These are phyloP conservation scores for Ascochyta clinopodiicola DNA, from an alignment of 2,329 filamentous ascomycete genomes.

Conservation along the genomic window DNA sequence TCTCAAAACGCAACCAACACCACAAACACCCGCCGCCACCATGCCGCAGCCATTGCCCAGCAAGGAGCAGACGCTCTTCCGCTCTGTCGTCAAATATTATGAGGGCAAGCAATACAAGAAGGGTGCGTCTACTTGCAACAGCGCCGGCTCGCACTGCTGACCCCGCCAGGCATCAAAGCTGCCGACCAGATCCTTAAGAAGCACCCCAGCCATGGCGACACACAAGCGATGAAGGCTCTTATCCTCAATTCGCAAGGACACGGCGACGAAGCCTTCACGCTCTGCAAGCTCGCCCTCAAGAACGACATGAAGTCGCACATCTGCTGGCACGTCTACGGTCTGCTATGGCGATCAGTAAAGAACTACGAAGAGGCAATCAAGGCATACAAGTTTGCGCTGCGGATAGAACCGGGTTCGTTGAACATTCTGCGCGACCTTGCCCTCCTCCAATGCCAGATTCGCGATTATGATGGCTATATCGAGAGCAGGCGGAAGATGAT, in stretches of 20 bases:
- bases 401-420: constrained; percentile 88
- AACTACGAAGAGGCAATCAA: constrained; percentile 99
- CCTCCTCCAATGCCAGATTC: constrained; percentile 92
- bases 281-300: constrained; percentile 90
- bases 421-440: constrained; percentile 96
- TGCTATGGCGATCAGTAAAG: constrained; percentile 91
- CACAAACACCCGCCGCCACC: constrained; percentile 32
- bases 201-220: constrained; percentile 95
- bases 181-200: constrained; percentile 97
- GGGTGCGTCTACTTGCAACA: constrained; percentile 52
- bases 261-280: constrained; percentile 88
- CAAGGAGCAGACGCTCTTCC: constrained; percentile 94
- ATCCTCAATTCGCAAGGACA: constrained; percentile 94
- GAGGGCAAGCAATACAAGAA: constrained; percentile 99
- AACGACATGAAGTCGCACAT: constrained; percentile 99
- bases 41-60: constrained; percentile 79
- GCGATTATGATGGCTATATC: constrained; percentile 92
- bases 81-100: constrained; percentile 92
- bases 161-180: constrained; percentile 76
- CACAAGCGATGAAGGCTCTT: constrained; percentile 97
- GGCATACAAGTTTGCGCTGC: constrained; percentile 95
- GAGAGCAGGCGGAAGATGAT: constrained; percentile 89
- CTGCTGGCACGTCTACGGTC: constrained; percentile 98
- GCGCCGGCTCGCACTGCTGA: constrained; percentile 27
- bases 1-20: constrained; percentile 12